Percentiles rank a stretch among this genome's conserved stretches.
phyloP scores from a whole-genome alignment of 2,329 filamentous ascomycete genomes.

The Xylariales sp. region DNA sequence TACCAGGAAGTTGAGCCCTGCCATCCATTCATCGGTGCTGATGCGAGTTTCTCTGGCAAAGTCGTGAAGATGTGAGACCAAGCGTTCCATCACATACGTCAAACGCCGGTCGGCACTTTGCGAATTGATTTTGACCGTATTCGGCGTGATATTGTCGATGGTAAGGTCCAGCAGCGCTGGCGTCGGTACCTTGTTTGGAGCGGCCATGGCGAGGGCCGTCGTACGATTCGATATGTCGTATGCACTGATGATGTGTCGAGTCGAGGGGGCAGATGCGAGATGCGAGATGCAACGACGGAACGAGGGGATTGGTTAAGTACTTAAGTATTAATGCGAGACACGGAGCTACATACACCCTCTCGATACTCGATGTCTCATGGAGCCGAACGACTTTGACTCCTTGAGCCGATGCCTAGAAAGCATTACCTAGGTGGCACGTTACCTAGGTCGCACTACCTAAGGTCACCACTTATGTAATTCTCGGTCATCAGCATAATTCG shows the following conservation, averaged over 20 bases:
- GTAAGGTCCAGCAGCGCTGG: constrained; percentile 76
- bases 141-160: constrained; percentile 83
- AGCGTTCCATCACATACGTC: constrained; percentile 77
- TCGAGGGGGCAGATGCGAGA: not conserved
- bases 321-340: constrained; percentile 7
- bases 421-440: constrained; percentile 2
- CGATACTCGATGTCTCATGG: constrained; percentile 17
- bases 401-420: not conserved
- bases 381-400: not conserved
- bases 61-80: constrained; percentile 83
- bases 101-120: constrained; percentile 72
- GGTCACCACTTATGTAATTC: constrained; percentile 45
- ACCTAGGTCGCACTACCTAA: not conserved
- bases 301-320: constrained; percentile 5
- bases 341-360: constrained; percentile 7
- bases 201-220: constrained; percentile 40
- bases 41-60: constrained; percentile 83
- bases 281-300: constrained; percentile 4
- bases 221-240: not conserved
- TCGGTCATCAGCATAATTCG: constrained; percentile 41
- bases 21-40: constrained; percentile 82
- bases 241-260: constrained; percentile 3
- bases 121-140: constrained; percentile 80
- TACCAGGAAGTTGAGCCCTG: constrained; percentile 77
- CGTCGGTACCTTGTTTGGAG: constrained; percentile 35